A percentile compares a stretch with the other conserved stretches of the same genome.
phyloP scores from a whole-genome alignment of 106 monocot genomes.

The Allium fistulosum region DNA sequence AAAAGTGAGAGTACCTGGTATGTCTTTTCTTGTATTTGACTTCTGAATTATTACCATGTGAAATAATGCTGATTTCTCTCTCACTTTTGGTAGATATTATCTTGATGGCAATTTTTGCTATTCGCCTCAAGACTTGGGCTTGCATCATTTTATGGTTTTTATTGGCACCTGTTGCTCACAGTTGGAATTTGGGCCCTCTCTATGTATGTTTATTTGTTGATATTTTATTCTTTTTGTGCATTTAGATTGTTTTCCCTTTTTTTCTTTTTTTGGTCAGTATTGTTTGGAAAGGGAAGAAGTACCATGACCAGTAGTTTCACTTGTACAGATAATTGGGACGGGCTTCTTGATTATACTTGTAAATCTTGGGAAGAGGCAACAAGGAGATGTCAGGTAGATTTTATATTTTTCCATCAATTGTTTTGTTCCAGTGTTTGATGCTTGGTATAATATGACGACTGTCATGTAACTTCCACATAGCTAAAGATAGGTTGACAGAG shows the following conservation, averaged over 20 bases:
- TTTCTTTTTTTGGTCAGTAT: too few species aligned
- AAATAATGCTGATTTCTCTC: conserved; percentile 12
- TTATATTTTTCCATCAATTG: background rate
- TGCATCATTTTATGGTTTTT: conserved; percentile 70
- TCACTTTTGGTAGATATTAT: conserved; percentile 63
- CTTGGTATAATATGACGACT: background rate
- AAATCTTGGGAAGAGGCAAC: conserved; percentile 89
- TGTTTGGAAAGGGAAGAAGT: too few species aligned
- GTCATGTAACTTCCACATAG: too few species aligned
- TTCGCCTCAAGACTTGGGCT: conserved; percentile 78
- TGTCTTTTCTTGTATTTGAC: background rate
- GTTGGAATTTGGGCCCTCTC: conserved; percentile 70
- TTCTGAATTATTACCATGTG: background rate
- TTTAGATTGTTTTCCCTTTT: too few species aligned
- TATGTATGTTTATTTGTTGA: conserved; percentile 52
- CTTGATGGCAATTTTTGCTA: conserved; percentile 80
- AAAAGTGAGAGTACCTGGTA: conserved; percentile 86
- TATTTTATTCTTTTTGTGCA: background rate
- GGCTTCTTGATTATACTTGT: conserved; percentile 78
- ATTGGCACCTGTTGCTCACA: conserved; percentile 83
- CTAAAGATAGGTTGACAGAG: too few species aligned
- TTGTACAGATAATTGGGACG: conserved; percentile 71
- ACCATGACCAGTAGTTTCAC: too few species aligned
- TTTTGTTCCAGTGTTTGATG: background rate
- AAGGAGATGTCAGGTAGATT: conserved; percentile 75